Conservation (phyloP, 441 rosid genomes). For the Corymbia citriodora region DNA sequence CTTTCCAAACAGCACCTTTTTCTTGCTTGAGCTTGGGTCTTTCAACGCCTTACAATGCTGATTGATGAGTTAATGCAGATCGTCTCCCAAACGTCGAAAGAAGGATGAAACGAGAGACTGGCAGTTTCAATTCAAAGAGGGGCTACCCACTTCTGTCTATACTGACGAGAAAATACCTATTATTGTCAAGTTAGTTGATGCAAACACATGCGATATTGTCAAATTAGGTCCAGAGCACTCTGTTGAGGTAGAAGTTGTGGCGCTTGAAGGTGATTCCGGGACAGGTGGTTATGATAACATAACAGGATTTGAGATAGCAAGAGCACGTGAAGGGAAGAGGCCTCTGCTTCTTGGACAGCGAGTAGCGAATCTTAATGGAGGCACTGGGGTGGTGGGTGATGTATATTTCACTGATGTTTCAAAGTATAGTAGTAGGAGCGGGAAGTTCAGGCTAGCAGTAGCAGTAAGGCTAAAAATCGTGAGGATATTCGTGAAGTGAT, state of each 20-base stretch:
- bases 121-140: too few species aligned
- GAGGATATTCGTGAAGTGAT: not conserved
- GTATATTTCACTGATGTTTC: not conserved
- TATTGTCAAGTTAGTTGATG: not conserved
- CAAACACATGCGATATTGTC: not conserved
- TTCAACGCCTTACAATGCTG: too few species aligned
- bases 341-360: accelerated
- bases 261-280: not conserved
- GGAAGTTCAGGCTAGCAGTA: not conserved
- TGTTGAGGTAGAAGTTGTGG: not conserved
- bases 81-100: too few species aligned
- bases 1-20: too few species aligned
- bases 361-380: too few species aligned
- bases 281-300: accelerated
- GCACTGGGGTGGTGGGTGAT: not conserved
- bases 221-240: not conserved
- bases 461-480: too few species aligned
- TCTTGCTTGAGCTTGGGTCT: too few species aligned
- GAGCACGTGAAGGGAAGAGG: accelerated
- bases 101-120: too few species aligned
- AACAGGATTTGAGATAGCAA: not conserved
- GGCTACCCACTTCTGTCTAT: too few species aligned
- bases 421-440: accelerated
- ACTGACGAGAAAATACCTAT: too few species aligned
- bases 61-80: too few species aligned